phyloP scores from a whole-genome alignment of 1,139 yeast genomes.

The Sugiyamaella paludigena region DNA sequence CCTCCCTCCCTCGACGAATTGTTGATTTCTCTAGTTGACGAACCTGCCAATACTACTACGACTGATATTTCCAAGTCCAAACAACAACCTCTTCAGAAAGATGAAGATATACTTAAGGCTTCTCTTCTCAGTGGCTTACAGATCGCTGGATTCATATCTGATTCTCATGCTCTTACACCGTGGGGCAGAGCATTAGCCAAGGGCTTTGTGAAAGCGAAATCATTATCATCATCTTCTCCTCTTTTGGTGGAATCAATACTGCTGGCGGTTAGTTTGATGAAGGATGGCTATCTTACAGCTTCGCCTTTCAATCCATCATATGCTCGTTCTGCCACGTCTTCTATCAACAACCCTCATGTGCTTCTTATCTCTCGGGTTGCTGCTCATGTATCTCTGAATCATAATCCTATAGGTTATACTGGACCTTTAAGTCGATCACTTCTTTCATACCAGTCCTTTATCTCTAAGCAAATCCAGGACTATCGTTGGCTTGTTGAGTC shows the following conservation, averaged over 20 bases:
- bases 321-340: slow-evolving; percentile 34
- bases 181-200: slow-evolving; percentile 56
- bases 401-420: slow-evolving; percentile 57
- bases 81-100: slow-evolving; percentile 36
- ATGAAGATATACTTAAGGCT: slow-evolving; percentile 59
- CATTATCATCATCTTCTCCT: slow-evolving; percentile 24
- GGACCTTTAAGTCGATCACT: slow-evolving; percentile 70
- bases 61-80: not conserved
- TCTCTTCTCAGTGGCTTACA: slow-evolving; percentile 57
- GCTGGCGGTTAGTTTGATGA: slow-evolving; percentile 34
- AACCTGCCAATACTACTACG: not conserved
- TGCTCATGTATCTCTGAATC: slow-evolving; percentile 52
- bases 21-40: not conserved
- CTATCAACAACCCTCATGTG: slow-evolving; percentile 35
- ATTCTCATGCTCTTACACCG: slow-evolving; percentile 44
- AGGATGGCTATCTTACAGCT: slow-evolving; percentile 24
- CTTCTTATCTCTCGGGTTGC: slow-evolving; percentile 58
- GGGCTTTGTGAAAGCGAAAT: slow-evolving; percentile 29
- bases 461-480: slow-evolving; percentile 52
- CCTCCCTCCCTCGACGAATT: not conserved
- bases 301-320: slow-evolving; percentile 26
- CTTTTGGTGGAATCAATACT: slow-evolving; percentile 33
- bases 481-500: slow-evolving; percentile 58
- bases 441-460: slow-evolving; percentile 63
- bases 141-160: slow-evolving; percentile 54